Evolutionary conservation across 75 land plant genomes (phyloP), one percentile per base, ranked within the genome.

Genomic region (Ceratopteris richardii): DNA sequence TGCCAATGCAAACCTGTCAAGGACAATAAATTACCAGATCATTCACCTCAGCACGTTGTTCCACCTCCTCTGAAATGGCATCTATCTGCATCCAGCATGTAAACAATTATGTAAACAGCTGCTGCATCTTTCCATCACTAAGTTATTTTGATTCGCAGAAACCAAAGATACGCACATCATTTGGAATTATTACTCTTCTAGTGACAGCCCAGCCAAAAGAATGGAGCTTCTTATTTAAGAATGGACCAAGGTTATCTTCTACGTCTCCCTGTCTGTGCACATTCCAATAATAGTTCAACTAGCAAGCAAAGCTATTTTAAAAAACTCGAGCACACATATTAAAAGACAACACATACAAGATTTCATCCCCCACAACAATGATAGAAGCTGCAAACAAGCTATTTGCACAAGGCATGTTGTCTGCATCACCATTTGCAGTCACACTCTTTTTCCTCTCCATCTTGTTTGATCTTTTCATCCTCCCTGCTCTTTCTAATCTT

Each of bases 401-500:
- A 18, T 65, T 70, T 30, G 19, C 60, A 58, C 51, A 28, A 28
- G 63, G 31, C 47, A 61, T 64, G 25, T 60, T 51, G 60, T 29
- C 69, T 43, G 27, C 66, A 26, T 63, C 2, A 22, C 81, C 81
- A 57, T 57, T 57, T 9, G 39, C 2, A 28, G 54, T 52, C 3
- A 26, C 54, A 52, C 29, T 52, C 27, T 3, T 52, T 14, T 52
- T 52, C 21, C 14, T 46, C 28, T 52, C 54, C 54, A 26, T 31
- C 59, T 18, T 57, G 17, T 31, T 57, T 23, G 26, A 0, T 62
- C 62, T 86, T 71, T 82, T 91, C 27, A 44, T 60, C 65, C 97
- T 76, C 43, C 97, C 97, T n/a, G 97, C 97, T 68, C 97, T 87
- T 69, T 91, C 97, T 12, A 77, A 61, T 65, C 97, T 77, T 67